A percentile compares a stretch with the other conserved stretches of the same genome.
Evolutionary conservation across 192 early-diverging fungal species (phyloP).

Genomic region (Gaertneriomyces semiglobifer): DNA sequence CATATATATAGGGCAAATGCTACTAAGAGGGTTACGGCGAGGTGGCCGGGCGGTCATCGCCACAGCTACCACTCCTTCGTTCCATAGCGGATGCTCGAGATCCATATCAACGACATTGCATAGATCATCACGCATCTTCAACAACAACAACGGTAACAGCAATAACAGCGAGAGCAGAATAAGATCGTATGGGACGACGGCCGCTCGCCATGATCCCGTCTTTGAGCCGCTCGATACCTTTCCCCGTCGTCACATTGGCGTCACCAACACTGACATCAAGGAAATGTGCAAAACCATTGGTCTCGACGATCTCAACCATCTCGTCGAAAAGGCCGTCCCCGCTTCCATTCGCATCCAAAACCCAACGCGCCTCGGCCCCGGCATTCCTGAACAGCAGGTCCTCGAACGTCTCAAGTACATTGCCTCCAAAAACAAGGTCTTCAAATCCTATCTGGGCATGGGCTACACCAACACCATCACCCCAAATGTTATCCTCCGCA

Average conservation of each 20-base stretch:
- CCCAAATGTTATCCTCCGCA: slow-evolving; percentile 93
- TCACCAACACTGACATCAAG: slow-evolving; percentile 67
- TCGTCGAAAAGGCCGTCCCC: slow-evolving; percentile 83
- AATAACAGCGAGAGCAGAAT: background rate
- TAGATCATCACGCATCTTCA: background rate
- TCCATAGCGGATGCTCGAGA: background rate
- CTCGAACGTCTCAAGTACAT: slow-evolving; percentile 77
- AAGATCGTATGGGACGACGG: background rate
- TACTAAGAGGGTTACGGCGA: background rate
- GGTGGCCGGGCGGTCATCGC: background rate
- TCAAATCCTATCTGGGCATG: slow-evolving; percentile 91
- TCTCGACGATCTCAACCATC: slow-evolving; percentile 72
- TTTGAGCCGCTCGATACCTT: slow-evolving; percentile 53
- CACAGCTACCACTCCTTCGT: background rate
- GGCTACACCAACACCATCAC: slow-evolving; percentile 90
- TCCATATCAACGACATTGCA: background rate
- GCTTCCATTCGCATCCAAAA: slow-evolving; percentile 69
- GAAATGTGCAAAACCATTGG: slow-evolving; percentile 82
- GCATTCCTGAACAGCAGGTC: slow-evolving; percentile 81
- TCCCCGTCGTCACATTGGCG: slow-evolving; percentile 77
- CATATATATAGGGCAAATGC: background rate
- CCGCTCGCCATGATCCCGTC: slow-evolving; percentile 9
- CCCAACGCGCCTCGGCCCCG: slow-evolving; percentile 69
- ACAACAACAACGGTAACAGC: background rate
- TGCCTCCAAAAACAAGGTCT: slow-evolving; percentile 87